Percentiles rank a stretch among this genome's conserved stretches.
Evolutionary conservation across 2,329 filamentous ascomycete species (phyloP).

Genomic region (Botrytis galanthina): DNA sequence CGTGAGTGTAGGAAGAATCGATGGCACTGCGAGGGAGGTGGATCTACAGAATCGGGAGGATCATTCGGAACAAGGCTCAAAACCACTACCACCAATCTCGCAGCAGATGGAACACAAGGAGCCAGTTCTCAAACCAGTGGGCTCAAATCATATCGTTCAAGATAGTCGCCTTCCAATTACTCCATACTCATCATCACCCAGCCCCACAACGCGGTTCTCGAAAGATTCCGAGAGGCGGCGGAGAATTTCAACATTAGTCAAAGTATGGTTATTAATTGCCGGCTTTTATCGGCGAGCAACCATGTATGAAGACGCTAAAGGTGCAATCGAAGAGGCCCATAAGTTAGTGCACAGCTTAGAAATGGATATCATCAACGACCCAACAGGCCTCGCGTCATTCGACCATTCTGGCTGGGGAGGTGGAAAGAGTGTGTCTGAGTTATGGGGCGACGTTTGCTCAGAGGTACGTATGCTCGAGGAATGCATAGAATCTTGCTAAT

Average conservation of each 20-base stretch:
- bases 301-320: conserved; percentile 75
- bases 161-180: conserved; percentile 27
- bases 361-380: conserved; percentile 59
- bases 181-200: conserved; percentile 27
- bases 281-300: conserved; percentile 81
- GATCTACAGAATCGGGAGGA: conserved; percentile 39
- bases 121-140: conserved; percentile 23
- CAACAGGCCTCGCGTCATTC: conserved; percentile 60
- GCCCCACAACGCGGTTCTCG: conserved; percentile 46
- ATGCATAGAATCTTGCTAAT: conserved; percentile 33
- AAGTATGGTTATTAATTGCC: conserved; percentile 87
- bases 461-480: conserved; percentile 58
- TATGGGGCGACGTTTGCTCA: conserved; percentile 79
- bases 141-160: conserved; percentile 23
- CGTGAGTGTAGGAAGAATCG: conserved; percentile 46
- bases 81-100: conserved; percentile 29
- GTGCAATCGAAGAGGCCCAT: conserved; percentile 76
- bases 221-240: conserved; percentile 52
- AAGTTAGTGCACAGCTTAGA: conserved; percentile 73
- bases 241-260: conserved; percentile 59
- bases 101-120: conserved; percentile 35
- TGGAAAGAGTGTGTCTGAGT: conserved; percentile 75
- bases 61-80: conserved; percentile 21
- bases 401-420: conserved; percentile 72
- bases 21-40: conserved; percentile 37